A percentile compares a stretch with the other conserved stretches of the same genome.
Conservation (phyloP, 2,329 filamentous ascomycete genomes). For the Colletotrichum sublineola region DNA sequence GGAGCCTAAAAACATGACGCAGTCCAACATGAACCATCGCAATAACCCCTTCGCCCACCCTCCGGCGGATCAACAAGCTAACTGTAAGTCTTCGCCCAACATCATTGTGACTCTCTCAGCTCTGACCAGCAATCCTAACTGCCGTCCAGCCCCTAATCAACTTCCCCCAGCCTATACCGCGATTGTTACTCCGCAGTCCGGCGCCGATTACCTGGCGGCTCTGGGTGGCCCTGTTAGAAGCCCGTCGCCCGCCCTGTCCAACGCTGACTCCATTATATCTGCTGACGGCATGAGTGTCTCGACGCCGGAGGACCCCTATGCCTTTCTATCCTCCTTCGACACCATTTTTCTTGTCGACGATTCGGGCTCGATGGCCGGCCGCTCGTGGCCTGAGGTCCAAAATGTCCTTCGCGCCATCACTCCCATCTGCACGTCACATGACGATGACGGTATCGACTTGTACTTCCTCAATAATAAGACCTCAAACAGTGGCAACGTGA, state of each 20-base stretch:
- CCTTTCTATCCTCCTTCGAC: conserved; percentile 84
- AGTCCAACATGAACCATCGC: conserved; percentile 36
- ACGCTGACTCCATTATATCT: conserved; percentile 29
- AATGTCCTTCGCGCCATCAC: conserved; percentile 80
- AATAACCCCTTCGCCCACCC: conserved; percentile 44
- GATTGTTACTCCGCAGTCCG: conserved; percentile 12
- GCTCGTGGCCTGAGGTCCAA: conserved; percentile 81
- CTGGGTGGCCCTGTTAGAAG: conserved; percentile 30
- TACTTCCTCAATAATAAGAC: conserved; percentile 85
- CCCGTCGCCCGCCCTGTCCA: conserved; percentile 44
- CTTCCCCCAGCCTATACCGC: conserved; percentile 54
- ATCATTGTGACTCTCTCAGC: background rate
- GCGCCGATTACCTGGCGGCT: conserved; percentile 28
- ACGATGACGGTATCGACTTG: conserved; percentile 88
- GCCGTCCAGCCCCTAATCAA: conserved; percentile 45
- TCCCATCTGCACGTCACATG: conserved; percentile 84
- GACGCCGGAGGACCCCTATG: conserved; percentile 74
- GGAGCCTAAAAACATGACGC: conserved; percentile 11
- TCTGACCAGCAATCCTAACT: conserved; percentile 2
- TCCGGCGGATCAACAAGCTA: conserved; percentile 26
- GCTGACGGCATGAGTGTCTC: conserved; percentile 49
- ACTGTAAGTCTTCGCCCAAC: conserved; percentile 38
- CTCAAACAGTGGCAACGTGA: conserved; percentile 50
- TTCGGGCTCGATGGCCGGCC: conserved; percentile 85
- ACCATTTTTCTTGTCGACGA: conserved; percentile 94